Base-by-base conservation (phyloP, 2,329 filamentous ascomycete species). In the Blastomyces silverae region DNA sequence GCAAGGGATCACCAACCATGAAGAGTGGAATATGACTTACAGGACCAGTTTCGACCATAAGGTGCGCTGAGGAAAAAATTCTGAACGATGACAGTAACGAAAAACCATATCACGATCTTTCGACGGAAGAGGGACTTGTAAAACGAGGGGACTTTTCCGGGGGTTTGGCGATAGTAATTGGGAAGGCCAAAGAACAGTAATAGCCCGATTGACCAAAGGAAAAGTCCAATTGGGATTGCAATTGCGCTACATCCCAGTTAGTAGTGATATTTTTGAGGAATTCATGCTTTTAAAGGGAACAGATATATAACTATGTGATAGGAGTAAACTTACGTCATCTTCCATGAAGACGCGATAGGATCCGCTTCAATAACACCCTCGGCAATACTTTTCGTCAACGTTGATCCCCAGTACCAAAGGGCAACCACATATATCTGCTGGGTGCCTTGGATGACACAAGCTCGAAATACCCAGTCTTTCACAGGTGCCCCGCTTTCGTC, bases 81-180 rank as follows among this genome's bases (percentile, higher is more conserved):
- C 71, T 88, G 86, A 42, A 88, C 75, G 65, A 87, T 77, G 53
- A 88, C 84, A 3, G 84, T 82, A 65, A 86, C 75, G 73, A 88
- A 85, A 77, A 87, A 88, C 86, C 86, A 89, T 15, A 87, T 78
- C 56, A 88, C 82, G 66, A 88, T 85, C 75, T 87, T 87, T 66
- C 87, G 83, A 58, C 85, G 80, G 67, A 83, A 79, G 8, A 88
- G 79, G 1, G 85, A 84, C 63, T 78, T 80, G 75, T 88, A 89
- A 78, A 89, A 88, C 22, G 83, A 85, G 0, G 87, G 87, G 0
- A 89, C 83, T 57, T 81, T 82, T 66, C 86, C 86, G 0, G 87
- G 87, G 17, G 80, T 77, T 71, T 87, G 85, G 58, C 84, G 85
- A 75, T 89, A 89, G 76, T 86, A 89, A 67, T 84, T 83, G 5